phyloP scores from a whole-genome alignment of 2,329 filamentous ascomycete species.

The Alternaria hordeiaustralica region DNA sequence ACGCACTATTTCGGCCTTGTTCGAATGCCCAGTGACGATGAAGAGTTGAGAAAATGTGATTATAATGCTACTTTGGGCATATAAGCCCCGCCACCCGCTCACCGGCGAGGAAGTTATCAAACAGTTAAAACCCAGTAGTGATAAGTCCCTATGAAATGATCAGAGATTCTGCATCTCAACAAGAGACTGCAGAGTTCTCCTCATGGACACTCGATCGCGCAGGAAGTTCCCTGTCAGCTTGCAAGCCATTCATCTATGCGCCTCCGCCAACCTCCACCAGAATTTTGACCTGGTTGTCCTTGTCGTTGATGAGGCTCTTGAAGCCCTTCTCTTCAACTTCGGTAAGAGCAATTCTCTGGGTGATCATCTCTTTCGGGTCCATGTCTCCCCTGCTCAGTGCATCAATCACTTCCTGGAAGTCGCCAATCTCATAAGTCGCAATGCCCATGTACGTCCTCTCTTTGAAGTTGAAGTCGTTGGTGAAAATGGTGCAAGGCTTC shows the following conservation, averaged over 20 bases:
- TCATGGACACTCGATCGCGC: neutral
- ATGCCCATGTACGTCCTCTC: conserved; percentile 61
- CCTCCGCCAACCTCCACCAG: conserved; percentile 50
- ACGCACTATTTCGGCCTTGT: too few species aligned
- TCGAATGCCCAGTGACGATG: neutral
- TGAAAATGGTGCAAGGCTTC: conserved; percentile 56
- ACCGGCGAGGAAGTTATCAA: neutral
- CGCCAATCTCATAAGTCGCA: conserved; percentile 59
- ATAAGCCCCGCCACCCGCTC: neutral
- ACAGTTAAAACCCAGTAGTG: neutral
- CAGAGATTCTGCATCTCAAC: neutral
- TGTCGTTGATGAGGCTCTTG: conserved; percentile 56
- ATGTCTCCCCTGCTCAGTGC: conserved; percentile 55
- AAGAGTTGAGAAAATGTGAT: neutral
- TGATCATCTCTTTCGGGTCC: conserved; percentile 56
- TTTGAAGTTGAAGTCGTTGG: conserved; percentile 61
- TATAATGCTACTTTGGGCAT: neutral
- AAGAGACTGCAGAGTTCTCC: neutral
- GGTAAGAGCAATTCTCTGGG: conserved; percentile 54
- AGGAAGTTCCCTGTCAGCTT: neutral
- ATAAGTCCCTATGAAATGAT: neutral
- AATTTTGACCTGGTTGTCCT: conserved; percentile 59
- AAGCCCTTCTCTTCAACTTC: conserved; percentile 58
- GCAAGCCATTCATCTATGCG: neutral
- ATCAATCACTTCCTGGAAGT: conserved; percentile 56